Evolutionary conservation across 495 filamentous ascomycete genomes (phyloP), one percentile per base, ranked within the genome.

Genomic region (Daldinia loculata): DNA sequence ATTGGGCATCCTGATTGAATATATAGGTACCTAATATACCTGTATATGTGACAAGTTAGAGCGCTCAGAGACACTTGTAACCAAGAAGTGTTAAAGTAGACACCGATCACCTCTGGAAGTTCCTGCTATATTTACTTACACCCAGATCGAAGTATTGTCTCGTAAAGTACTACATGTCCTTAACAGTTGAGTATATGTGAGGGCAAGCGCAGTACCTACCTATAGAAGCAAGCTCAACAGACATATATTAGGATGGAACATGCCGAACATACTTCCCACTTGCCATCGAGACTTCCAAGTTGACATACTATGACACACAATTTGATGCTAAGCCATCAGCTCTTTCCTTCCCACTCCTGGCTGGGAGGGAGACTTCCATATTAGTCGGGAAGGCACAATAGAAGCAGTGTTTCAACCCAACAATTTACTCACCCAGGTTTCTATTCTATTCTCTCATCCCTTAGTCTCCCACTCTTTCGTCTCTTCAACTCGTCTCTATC

Each of bases 321-420:
- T 5, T 43, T 43, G 55, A 64, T 56, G 22, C 38, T 55, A 51
- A 19, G 6, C 7, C 48, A 48, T 51, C 27, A 38, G 55, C 34
- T 7, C 59, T 29, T 72, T 67, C 69, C 58, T 41, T 51, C 14
- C 11, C 11, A 26, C 43, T 27, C 29, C 32, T 27, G 14, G 14
- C 24, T 3, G 8, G 43, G 0, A 36, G 15, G 26, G 34, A 32
- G 15, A 24, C 6, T 52, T 19, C n/a, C 14, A 53, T 32, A 41
- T 43, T 27, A 43, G 22, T 30, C 24, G 15, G 61, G 70, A 73
- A 73, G 45, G 60, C 60, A 60, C 66, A 38, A 48, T 11, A 59
- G 56, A 55, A 62, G 11, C 6, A 52, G 26, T 39, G 70, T 73
- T 73, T 69, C 66, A 63, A 39, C 36, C 14, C 36, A 48, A 64